phyloP scores from a whole-genome alignment of 2,329 filamentous ascomycete genomes.

The Canariomyces notabilis region DNA sequence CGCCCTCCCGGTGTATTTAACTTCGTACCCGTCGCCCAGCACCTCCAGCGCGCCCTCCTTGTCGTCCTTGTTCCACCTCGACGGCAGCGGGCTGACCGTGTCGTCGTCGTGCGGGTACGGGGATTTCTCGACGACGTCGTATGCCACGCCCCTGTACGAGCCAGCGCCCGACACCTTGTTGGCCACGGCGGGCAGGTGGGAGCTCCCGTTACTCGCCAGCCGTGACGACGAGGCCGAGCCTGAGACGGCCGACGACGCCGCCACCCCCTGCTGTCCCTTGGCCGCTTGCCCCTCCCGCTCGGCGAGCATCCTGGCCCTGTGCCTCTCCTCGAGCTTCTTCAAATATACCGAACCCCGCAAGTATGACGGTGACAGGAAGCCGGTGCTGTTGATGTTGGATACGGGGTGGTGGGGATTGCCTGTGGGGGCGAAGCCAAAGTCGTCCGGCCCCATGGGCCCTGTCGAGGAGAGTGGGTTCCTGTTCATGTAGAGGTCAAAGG shows the following conservation, averaged over 20 bases:
- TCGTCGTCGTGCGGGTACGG: conserved; percentile 49
- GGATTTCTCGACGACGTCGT: conserved; percentile 76
- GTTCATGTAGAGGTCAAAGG: conserved; percentile 46
- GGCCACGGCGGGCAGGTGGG: conserved; percentile 29
- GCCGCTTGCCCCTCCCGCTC: conserved; percentile 42
- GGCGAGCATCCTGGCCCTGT: conserved; percentile 54
- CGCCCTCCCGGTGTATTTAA: conserved; percentile 50
- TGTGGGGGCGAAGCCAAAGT: conserved; percentile 15
- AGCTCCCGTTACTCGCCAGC: conserved; percentile 10
- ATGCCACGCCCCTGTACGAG: conserved; percentile 70
- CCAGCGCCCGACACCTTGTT: conserved; percentile 52
- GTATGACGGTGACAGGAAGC: conserved; percentile 82
- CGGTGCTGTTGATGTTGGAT: conserved; percentile 28
- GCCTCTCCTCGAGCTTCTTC: conserved; percentile 65
- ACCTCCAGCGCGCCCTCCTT: conserved; percentile 71
- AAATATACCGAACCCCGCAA: conserved; percentile 73
- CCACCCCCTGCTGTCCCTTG: not conserved
- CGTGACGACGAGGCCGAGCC: not conserved
- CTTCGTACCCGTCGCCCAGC: conserved; percentile 65
- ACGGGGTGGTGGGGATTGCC: not conserved
- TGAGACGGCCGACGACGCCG: not conserved
- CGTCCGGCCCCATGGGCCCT: conserved; percentile 17
- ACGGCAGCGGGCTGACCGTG: conserved; percentile 63
- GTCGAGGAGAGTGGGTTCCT: conserved; percentile 18
- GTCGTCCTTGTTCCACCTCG: conserved; percentile 75